A percentile compares a stretch with the other conserved stretches of the same genome.
Evolutionary conservation across 177 flowering plant genomes (phyloP).

Genomic region (Vitis hybrid): DNA sequence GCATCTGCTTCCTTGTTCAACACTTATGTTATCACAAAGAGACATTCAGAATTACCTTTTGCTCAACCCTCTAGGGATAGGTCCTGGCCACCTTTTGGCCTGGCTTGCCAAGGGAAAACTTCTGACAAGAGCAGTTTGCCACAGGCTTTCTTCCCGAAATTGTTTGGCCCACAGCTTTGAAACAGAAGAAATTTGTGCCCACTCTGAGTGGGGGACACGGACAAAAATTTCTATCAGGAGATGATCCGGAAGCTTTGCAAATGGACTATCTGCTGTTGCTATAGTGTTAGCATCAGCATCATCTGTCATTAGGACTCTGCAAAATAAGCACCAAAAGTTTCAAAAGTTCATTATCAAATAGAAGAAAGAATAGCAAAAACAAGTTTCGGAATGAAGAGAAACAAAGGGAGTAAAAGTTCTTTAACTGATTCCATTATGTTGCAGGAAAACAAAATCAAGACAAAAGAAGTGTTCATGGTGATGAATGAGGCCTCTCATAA

Average conservation of each 20-base stretch:
- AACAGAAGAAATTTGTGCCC: conserved; percentile 62
- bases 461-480: no score
- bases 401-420: no score
- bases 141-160: conserved; percentile 64
- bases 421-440: no score
- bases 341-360: not conserved
- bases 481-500: no score
- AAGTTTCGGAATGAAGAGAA: no score
- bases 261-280: conserved; percentile 29
- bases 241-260: conserved; percentile 79
- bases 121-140: conserved; percentile 65
- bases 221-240: conserved; percentile 68
- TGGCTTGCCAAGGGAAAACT: conserved; percentile 53
- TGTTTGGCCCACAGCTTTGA: conserved; percentile 69
- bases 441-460: no score
- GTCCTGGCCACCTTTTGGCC: conserved; percentile 78
- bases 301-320: conserved; percentile 38
- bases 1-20: no score
- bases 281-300: conserved; percentile 6
- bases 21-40: not conserved
- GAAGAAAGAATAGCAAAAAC: no score
- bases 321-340: conserved; percentile 2
- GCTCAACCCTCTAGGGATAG: conserved; percentile 73
- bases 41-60: conserved; percentile 38
- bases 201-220: conserved; percentile 57